These are phyloP conservation scores for Mycena olivaceomarginata DNA, from an alignment of 768 basidiomycete species.

Conservation along the genomic window DNA sequence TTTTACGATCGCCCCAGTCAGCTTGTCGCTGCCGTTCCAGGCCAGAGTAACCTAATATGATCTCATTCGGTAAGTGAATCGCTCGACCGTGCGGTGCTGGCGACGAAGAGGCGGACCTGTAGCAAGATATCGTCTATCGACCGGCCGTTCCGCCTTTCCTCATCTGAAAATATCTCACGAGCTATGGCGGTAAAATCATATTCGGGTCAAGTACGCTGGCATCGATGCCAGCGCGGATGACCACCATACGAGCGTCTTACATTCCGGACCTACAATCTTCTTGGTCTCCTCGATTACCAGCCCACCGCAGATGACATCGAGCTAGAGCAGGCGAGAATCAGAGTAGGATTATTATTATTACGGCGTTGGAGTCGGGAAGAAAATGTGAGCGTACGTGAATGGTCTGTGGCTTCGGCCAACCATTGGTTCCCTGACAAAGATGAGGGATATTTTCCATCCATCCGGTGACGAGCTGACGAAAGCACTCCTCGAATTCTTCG, in stretches of 20 bases:
- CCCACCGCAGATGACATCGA: slow-evolving; percentile 28
- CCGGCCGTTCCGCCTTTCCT: slow-evolving; percentile 13
- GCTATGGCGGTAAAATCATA: slow-evolving; percentile 21
- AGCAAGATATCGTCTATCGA: slow-evolving; percentile 24
- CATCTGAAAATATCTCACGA: slow-evolving; percentile 27
- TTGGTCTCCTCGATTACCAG: slow-evolving; percentile 18
- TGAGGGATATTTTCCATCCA: slow-evolving; percentile 17
- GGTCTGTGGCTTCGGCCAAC: slow-evolving; percentile 22
- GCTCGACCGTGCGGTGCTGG: background rate
- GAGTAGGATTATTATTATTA: too few species aligned
- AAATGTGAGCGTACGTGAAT: slow-evolving; percentile 24
- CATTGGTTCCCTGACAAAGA: background rate
- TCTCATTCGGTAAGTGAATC: too few species aligned
- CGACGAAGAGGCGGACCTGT: background rate
- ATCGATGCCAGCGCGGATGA: background rate
- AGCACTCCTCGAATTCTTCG: background rate
- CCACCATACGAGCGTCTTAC: slow-evolving; percentile 32
- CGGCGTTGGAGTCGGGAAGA: too few species aligned
- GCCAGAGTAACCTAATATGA: slow-evolving; percentile 9
- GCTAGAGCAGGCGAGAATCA: background rate
- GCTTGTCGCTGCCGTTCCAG: slow-evolving; percentile 31
- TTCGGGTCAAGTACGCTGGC: slow-evolving; percentile 13
- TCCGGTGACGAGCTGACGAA: slow-evolving; percentile 13
- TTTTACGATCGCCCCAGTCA: slow-evolving; percentile 3
- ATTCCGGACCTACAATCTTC: slow-evolving; percentile 15